Evolutionary conservation across 768 basidiomycete species (phyloP).

Genomic region (Pleurotus cornucopiae): DNA sequence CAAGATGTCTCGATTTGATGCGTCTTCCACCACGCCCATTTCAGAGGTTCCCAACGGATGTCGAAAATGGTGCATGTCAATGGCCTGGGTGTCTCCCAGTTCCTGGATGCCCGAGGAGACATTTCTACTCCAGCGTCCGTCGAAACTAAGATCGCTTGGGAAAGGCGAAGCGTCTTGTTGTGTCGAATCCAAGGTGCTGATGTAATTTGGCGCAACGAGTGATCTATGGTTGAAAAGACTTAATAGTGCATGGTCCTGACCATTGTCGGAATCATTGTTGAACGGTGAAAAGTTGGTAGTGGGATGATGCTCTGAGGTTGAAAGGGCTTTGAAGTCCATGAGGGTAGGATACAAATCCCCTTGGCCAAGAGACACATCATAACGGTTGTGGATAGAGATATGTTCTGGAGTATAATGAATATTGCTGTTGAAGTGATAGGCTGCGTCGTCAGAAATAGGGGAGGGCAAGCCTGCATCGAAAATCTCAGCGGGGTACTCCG

Average conservation of each 20-base stretch:
- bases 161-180: no score
- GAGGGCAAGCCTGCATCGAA: neutral
- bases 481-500: neutral
- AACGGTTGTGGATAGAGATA: conserved; percentile 19
- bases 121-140: no score
- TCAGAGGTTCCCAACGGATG: no score
- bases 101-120: no score
- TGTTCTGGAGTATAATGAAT: conserved; percentile 26
- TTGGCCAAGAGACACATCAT: conserved; percentile 11
- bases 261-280: conserved; percentile 30
- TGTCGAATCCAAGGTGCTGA: no score
- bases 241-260: neutral
- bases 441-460: neutral
- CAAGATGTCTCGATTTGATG: no score
- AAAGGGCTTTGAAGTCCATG: conserved; percentile 31
- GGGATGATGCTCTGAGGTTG: conserved; percentile 17
- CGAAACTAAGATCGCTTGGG: no score
- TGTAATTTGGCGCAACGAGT: no score
- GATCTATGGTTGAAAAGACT: no score
- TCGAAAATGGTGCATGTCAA: no score
- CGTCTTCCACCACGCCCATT: no score
- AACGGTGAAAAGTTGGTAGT: conserved; percentile 51
- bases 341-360: conserved; percentile 37
- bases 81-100: no score
- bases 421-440: conserved; percentile 9